phyloP scores from a whole-genome alignment of 306 rosid species.

The Gastrolobium villosum region DNA sequence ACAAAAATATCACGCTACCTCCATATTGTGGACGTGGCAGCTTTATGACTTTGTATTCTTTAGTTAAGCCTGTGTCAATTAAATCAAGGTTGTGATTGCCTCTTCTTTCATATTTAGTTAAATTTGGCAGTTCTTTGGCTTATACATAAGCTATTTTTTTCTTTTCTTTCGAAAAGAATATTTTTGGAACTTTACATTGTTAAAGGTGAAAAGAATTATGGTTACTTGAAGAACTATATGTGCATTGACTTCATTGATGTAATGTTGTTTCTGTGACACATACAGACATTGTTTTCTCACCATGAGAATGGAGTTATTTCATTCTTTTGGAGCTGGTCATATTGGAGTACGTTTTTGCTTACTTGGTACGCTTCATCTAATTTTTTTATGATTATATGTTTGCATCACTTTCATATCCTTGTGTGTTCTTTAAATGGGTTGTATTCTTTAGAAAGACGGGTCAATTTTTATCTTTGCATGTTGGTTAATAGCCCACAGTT shows the following conservation, averaged over 20 bases:
- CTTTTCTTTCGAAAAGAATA: background rate
- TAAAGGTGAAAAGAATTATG: constrained; percentile 16
- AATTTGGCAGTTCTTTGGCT: constrained; percentile 7
- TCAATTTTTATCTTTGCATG: background rate
- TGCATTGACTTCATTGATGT: constrained; percentile 22
- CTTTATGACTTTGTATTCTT: constrained; percentile 27
- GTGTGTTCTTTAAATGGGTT: background rate
- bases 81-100: constrained; percentile 12
- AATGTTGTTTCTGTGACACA: constrained; percentile 36
- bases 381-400: constrained; percentile 41
- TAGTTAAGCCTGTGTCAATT: constrained; percentile 3
- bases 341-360: constrained; percentile 96
- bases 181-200: constrained; percentile 11
- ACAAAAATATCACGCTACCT: constrained; percentile 26
- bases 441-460: constrained; percentile 9
- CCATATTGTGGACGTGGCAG: constrained; percentile 22
- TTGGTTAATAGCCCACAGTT: constrained; percentile 25
- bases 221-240: constrained; percentile 38
- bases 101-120: constrained; percentile 7
- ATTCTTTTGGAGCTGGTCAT: constrained; percentile 98
- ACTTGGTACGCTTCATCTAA: constrained; percentile 72
- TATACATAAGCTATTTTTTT: background rate
- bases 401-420: constrained; percentile 32
- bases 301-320: constrained; percentile 80
- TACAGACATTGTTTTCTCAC: constrained; percentile 70